Conservation (phyloP, 306 rosid genomes). For the Cotoneaster glaucophyllus region DNA sequence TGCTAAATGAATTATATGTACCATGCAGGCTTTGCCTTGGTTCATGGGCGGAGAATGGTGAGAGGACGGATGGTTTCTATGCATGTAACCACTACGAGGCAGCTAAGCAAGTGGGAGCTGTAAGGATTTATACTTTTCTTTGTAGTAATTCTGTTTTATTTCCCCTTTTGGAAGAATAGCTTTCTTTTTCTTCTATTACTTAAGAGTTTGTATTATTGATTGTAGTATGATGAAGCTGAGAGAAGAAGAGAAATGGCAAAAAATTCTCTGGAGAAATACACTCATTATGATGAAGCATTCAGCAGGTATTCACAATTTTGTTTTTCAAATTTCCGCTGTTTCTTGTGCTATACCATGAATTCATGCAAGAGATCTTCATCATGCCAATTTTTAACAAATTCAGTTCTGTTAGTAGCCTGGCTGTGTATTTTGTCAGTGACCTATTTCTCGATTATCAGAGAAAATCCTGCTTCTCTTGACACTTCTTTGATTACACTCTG, state of each 20-base stretch:
- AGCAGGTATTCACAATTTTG: slow-evolving; percentile 41
- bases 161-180: not conserved
- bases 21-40: slow-evolving; percentile 78
- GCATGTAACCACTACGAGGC: slow-evolving; percentile 88
- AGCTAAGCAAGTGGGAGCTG: slow-evolving; percentile 87
- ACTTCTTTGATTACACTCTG: no score
- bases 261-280: slow-evolving; percentile 84
- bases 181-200: not conserved
- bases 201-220: not conserved
- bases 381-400: not conserved
- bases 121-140: not conserved
- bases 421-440: not conserved
- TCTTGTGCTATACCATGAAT: not conserved
- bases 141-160: not conserved
- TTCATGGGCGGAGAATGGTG: slow-evolving; percentile 92
- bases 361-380: not conserved
- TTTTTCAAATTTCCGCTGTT: not conserved
- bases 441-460: not conserved
- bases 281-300: slow-evolving; percentile 95
- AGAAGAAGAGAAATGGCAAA: slow-evolving; percentile 90
- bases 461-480: not conserved
- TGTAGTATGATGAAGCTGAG: slow-evolving; percentile 54
- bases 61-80: slow-evolving; percentile 84
- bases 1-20: not conserved
- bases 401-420: not conserved